Evolutionary conservation across 2,329 filamentous ascomycete species (phyloP), one percentile per base, ranked within the genome.

Genomic region (Rutstroemia sp.): DNA sequence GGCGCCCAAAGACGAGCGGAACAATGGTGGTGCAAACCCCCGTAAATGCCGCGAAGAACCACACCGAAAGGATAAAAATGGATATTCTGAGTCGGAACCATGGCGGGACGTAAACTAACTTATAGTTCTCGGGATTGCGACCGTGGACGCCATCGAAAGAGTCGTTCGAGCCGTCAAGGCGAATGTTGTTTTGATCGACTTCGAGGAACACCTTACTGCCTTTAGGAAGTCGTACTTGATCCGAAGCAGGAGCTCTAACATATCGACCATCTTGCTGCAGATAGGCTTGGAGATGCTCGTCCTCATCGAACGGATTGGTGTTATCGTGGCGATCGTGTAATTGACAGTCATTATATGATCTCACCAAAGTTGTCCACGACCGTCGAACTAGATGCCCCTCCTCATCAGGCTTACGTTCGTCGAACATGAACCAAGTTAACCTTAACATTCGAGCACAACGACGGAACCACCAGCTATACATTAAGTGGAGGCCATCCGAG

Each of bases 401-500:
- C 70, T 99, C 92, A 59, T 96, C 90, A 21, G 82, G 75, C 27
- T 79, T 79, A 58, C 90, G 82, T 64, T 95, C 88, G 14, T 89
- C 90, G 68, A 99, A 97, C 44, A 99, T 81, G 70, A 99, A 99
- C 74, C 92, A 89, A 1, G 90, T 95, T 38, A 99, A 77, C 21
- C 92, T 83, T 52, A 99, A 76, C 42, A 79, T 75, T 51, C 89
- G 80, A 12, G 92, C 94, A 69, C 92, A 96, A 65, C 82, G 84
- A 63, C 87, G 86, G 74, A 99, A 96, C 90, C 94, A 99, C 92
- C 92, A 97, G 7, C 85, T 86, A 70, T 96, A 99, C 77, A 96
- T 86, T 54, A 80, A 77, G 64, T 95, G 88, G 3, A 99, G 76
- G 0, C 83, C 87, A 67, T 95, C 88, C 52, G 89, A 90, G 2